phyloP scores from a whole-genome alignment of 495 filamentous ascomycete species.

The Evansstolkia leycettana region DNA sequence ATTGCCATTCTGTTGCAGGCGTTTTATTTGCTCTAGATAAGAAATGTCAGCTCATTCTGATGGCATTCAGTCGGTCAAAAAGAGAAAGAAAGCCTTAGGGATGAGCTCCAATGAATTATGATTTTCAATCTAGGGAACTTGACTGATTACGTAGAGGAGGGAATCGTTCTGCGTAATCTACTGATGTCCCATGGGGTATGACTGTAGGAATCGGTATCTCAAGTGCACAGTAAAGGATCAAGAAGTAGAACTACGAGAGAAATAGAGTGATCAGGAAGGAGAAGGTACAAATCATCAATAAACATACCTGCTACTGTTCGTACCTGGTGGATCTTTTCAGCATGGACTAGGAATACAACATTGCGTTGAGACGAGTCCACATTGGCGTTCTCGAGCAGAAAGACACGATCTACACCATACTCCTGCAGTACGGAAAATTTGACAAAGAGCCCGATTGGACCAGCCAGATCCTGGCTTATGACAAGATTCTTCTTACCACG shows the following conservation, averaged over 20 bases:
- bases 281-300: conserved; percentile 2
- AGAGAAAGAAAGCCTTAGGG: conserved; percentile 30
- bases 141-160: conserved; percentile 53
- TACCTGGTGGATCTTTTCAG: conserved; percentile 73
- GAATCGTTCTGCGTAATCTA: conserved; percentile 45
- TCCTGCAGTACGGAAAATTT: conserved; percentile 86
- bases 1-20: conserved; percentile 70
- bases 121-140: conserved; percentile 50
- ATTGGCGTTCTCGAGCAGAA: conserved; percentile 90
- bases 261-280: neutral
- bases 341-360: conserved; percentile 82
- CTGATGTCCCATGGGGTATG: conserved; percentile 38
- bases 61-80: conserved; percentile 29
- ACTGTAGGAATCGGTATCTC: conserved; percentile 1
- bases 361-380: conserved; percentile 87
- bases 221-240: neutral
- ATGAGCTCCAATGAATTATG: conserved; percentile 25
- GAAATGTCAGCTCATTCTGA: conserved; percentile 46
- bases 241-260: too few relatives aligned
- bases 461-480: conserved; percentile 80
- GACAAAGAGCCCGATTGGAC: conserved; percentile 78
- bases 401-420: conserved; percentile 93
- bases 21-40: conserved; percentile 74
- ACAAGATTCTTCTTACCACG: conserved; percentile 98
- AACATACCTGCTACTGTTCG: conserved; percentile 80